Evolutionary conservation across 352 stramenopile species (phyloP), one percentile per base, ranked within the genome.

Genomic region (Phytopythium helicoides): DNA sequence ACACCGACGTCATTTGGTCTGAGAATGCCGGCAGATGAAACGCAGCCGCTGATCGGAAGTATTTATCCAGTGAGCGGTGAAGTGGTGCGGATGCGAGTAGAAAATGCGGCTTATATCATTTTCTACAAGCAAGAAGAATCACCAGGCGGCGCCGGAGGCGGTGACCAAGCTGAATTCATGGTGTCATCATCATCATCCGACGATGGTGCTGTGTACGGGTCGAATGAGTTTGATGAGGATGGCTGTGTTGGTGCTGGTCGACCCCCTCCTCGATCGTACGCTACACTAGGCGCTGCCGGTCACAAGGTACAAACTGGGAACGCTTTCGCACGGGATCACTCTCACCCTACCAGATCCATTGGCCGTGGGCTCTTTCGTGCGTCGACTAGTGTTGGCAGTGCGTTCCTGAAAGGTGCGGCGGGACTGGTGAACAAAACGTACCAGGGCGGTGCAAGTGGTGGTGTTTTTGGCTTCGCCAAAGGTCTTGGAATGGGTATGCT

Each of bases 231-330:
- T 39, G 63, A 60, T 34, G 71, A 83, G 19, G 73, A 84, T 36
- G 53, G 60, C 2, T 15, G 45, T n/a, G 36, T 55, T 37, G 57
- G 62, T 7, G 18, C 47, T 18, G 54, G 53, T 46, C 25, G 57
- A 21, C 54, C 41, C 6, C 76, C 77, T 4, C 85, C 85, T 23
- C 74, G 82, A 22, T 94, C 85, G n/a, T 87, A 91, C 22, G 73
- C 78, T 11, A 91, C 85, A 14, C 48, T 95, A 1, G 85, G 82
- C 28, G 85, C 86, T 34, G 86, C 84, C 26, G 86, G 86, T 1
- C 80, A 95, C 71, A 94, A 92, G 49, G 81, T 95, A 11, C 76
- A 89, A 53, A 92, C 83, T 0, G 78, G 77, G n/a, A 93, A 95
- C 58, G 92, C 81, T 46, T 95, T 91, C 39, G 86, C 78, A 9